Evolutionary conservation across 352 stramenopile genomes (phyloP).

Genomic region (Globisporangium uncinulatum): DNA sequence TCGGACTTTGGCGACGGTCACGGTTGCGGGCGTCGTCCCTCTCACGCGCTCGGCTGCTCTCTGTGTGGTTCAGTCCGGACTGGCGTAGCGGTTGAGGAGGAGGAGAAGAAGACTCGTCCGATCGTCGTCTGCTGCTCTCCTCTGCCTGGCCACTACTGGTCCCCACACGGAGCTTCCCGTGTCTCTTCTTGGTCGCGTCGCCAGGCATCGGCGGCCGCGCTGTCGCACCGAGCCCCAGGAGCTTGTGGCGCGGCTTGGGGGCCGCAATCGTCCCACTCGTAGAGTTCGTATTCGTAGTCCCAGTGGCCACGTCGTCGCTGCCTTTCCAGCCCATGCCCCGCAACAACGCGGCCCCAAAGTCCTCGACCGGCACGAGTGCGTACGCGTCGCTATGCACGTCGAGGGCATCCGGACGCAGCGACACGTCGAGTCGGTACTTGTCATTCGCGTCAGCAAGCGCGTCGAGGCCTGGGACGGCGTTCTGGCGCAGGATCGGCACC

Average conservation of each 20-base stretch:
- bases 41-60: slow-evolving; percentile 5
- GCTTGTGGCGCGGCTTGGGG: slow-evolving; percentile 81
- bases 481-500: slow-evolving; percentile 69
- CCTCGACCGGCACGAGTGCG: slow-evolving; percentile 85
- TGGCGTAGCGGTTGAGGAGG: neutral
- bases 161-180: slow-evolving; percentile 1
- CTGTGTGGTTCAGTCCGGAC: slow-evolving; percentile 9
- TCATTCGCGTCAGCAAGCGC: slow-evolving; percentile 65
- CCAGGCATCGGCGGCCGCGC: slow-evolving; percentile 49
- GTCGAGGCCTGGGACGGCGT: slow-evolving; percentile 63
- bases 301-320: slow-evolving; percentile 35
- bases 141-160: neutral
- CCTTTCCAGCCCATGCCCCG: slow-evolving; percentile 97
- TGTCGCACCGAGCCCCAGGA: slow-evolving; percentile 91
- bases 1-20: too few relatives aligned
- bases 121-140: neutral
- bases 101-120: neutral
- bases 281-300: too few relatives aligned
- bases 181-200: slow-evolving; percentile 35
- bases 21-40: slow-evolving; percentile 14
- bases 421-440: slow-evolving; percentile 82
- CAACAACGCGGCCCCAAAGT: slow-evolving; percentile 95
- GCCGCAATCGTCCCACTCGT: slow-evolving; percentile 22
- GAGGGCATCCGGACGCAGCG: slow-evolving; percentile 68
- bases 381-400: slow-evolving; percentile 86